Percentiles rank a stretch among this genome's conserved stretches.
phyloP scores from a whole-genome alignment of 163 green algal genomes.

The Chlamydomonas reinhardtii region DNA sequence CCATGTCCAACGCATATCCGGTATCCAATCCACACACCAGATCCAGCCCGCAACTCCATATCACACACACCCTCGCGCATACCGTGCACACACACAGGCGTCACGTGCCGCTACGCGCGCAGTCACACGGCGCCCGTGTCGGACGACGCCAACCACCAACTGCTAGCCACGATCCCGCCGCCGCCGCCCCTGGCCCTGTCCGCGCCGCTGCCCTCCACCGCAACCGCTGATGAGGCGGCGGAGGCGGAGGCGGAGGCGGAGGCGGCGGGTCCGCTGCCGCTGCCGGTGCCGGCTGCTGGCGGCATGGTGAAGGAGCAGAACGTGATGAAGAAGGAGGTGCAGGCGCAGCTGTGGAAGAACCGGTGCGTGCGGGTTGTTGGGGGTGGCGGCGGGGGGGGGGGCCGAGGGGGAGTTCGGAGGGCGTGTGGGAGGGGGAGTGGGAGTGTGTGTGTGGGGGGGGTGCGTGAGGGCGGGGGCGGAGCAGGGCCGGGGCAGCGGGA shows the following conservation, averaged over 20 bases:
- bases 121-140: conserved; percentile 14
- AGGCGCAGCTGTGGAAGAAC: conserved; percentile 79
- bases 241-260: conserved; percentile 25
- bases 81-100: conserved; percentile 28
- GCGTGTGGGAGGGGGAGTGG: too few relatives aligned
- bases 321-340: conserved; percentile 73
- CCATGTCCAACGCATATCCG: too few relatives aligned
- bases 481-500: too few relatives aligned
- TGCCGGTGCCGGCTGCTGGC: conserved; percentile 56
- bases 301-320: conserved; percentile 67
- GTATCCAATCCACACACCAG: too few relatives aligned
- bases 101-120: conserved; percentile 45
- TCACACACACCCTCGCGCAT: too few relatives aligned
- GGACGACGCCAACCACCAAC: not conserved
- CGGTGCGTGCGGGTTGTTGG: too few relatives aligned
- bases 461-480: too few relatives aligned
- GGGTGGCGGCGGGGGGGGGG: not conserved
- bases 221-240: not conserved
- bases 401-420: not conserved
- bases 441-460: too few relatives aligned
- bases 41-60: too few relatives aligned
- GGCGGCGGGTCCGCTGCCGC: not conserved
- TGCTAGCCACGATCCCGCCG: conserved; percentile 1
- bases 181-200: not conserved
- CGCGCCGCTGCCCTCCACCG: not conserved